These are phyloP conservation scores for Austropuccinia psidii DNA, from an alignment of 1,284 basidiomycete species.

Conservation along the genomic window DNA sequence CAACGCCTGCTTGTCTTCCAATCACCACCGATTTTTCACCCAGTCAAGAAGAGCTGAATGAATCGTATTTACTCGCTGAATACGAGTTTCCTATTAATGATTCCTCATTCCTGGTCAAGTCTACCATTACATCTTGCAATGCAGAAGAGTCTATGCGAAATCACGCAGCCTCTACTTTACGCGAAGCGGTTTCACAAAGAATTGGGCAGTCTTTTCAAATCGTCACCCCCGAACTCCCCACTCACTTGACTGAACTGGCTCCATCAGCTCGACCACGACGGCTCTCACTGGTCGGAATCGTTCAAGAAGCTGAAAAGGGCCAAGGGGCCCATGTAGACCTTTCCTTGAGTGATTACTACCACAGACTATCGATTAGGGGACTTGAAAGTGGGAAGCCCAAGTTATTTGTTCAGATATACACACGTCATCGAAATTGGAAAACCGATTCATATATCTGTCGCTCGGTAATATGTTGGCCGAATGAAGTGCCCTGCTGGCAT, in stretches of 20 bases:
- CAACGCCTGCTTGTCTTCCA: slow-evolving; percentile 62
- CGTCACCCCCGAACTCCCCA: slow-evolving; percentile 50
- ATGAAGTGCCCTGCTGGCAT: slow-evolving; percentile 24
- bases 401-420: slow-evolving; percentile 29
- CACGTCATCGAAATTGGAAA: slow-evolving; percentile 30
- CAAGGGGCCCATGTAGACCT: slow-evolving; percentile 38
- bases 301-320: slow-evolving; percentile 40
- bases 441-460: slow-evolving; percentile 22
- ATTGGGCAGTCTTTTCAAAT: slow-evolving; percentile 96
- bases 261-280: slow-evolving; percentile 37
- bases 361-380: slow-evolving; percentile 41
- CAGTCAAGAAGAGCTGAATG: slow-evolving; percentile 63
- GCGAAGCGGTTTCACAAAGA: slow-evolving; percentile 81
- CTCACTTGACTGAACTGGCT: slow-evolving; percentile 22
- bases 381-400: slow-evolving; percentile 22
- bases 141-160: slow-evolving; percentile 61
- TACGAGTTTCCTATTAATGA: slow-evolving; percentile 49
- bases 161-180: slow-evolving; percentile 20
- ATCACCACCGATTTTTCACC: slow-evolving; percentile 88
- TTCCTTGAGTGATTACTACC: slow-evolving; percentile 42
- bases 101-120: slow-evolving; percentile 46
- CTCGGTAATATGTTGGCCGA: slow-evolving; percentile 32
- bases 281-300: slow-evolving; percentile 23
- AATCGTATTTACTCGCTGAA: slow-evolving; percentile 65
- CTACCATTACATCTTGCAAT: slow-evolving; percentile 45